phyloP scores from a whole-genome alignment of 2,329 filamentous ascomycete species.

The Tolypocladium pustulatum region DNA sequence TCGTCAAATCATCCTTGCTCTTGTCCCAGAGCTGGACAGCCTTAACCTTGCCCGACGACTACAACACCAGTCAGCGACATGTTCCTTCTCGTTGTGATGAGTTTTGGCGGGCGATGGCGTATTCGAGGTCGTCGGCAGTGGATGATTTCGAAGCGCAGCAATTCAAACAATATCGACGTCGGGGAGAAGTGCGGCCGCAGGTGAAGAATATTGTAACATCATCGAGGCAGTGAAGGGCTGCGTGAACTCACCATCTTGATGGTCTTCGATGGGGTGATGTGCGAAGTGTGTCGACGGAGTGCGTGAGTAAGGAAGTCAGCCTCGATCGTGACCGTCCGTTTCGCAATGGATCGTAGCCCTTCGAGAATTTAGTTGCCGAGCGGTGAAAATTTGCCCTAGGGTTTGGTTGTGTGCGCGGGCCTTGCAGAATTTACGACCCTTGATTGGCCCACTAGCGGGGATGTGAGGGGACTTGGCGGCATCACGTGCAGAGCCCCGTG shows the following conservation, averaged over 20 bases:
- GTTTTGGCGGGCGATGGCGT: background rate
- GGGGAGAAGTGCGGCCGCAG: background rate
- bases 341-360: constrained; percentile 21
- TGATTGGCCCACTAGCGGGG: constrained; percentile 16
- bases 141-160: background rate
- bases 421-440: constrained; percentile 14
- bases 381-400: constrained; percentile 27
- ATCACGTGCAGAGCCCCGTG: constrained; percentile 16
- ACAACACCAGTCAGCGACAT: constrained; percentile 18
- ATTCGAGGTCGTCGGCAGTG: background rate
- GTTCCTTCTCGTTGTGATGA: constrained; percentile 7
- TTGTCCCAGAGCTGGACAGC: constrained; percentile 95
- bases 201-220: constrained; percentile 3
- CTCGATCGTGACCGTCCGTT: constrained; percentile 24
- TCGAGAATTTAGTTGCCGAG: constrained; percentile 25
- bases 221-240: constrained; percentile 4
- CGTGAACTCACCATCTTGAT: constrained; percentile 38
- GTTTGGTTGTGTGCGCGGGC: constrained; percentile 17
- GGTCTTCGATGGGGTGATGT: constrained; percentile 27
- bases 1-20: constrained; percentile 96
- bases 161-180: background rate
- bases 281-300: constrained; percentile 30
- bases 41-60: constrained; percentile 67
- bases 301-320: constrained; percentile 21
- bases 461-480: background rate